A percentile compares a stretch with the other conserved stretches of the same genome.
Evolutionary conservation across 2,329 filamentous ascomycete genomes (phyloP).

Genomic region (Phialocephala sp.): DNA sequence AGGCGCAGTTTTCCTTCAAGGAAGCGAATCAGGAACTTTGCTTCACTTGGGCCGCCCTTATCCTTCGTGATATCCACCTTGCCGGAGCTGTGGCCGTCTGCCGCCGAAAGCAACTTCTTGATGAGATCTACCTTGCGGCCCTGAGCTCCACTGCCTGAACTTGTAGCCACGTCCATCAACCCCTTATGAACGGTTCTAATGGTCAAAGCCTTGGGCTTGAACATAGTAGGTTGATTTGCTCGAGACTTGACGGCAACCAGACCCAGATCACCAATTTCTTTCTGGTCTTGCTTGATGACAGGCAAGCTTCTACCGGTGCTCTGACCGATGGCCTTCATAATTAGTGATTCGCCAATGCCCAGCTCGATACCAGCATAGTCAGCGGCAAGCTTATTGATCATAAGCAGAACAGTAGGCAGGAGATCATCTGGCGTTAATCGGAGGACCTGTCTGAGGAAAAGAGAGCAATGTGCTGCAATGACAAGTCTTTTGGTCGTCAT

Average conservation of each 20-base stretch:
- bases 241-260: conserved; percentile 95
- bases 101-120: conserved; percentile 93
- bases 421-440: conserved; percentile 87
- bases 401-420: conserved; percentile 85
- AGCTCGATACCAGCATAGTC: conserved; percentile 97
- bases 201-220: conserved; percentile 92
- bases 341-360: conserved; percentile 96
- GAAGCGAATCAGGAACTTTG: conserved; percentile 92
- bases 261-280: conserved; percentile 94
- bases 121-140: conserved; percentile 91
- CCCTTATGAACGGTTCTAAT: conserved; percentile 86
- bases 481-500: conserved; percentile 90
- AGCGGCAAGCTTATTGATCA: conserved; percentile 97
- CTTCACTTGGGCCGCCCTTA: conserved; percentile 92
- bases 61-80: conserved; percentile 91
- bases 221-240: conserved; percentile 96
- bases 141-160: conserved; percentile 86
- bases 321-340: conserved; percentile 98
- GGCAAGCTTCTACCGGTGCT: conserved; percentile 85
- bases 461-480: conserved; percentile 86
- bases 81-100: conserved; percentile 74
- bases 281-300: conserved; percentile 94
- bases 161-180: conserved; percentile 85
- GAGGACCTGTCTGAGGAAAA: conserved; percentile 93
- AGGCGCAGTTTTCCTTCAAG: conserved; percentile 92